Percentiles rank a stretch among this genome's conserved stretches.
phyloP scores from a whole-genome alignment of 345 rosid species.

The Camelina laxa region DNA sequence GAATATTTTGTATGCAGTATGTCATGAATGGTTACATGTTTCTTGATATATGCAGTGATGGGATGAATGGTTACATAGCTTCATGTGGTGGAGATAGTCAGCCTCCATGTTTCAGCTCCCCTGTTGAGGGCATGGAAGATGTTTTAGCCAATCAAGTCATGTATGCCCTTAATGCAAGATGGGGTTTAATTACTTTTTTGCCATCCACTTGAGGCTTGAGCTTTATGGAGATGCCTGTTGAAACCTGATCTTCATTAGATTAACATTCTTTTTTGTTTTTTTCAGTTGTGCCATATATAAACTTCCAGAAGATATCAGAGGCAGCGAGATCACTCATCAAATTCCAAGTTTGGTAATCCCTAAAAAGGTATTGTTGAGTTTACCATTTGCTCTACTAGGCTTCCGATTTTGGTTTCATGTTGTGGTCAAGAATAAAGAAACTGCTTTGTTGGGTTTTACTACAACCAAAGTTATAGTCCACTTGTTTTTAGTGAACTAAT shows the following conservation, averaged over 20 bases:
- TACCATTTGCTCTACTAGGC: neutral
- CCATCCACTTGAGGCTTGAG: neutral
- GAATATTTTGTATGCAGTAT: conserved; percentile 57
- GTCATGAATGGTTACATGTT: conserved; percentile 90
- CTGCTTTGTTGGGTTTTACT: conserved; percentile 1
- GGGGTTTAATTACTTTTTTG: neutral
- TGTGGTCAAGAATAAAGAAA: conserved; percentile 18
- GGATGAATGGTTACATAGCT: conserved; percentile 90
- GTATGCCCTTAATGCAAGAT: conserved; percentile 54
- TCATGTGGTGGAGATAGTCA: conserved; percentile 80
- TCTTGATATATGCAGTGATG: conserved; percentile 73
- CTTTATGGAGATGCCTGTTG: neutral
- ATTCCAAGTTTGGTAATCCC: conserved; percentile 72
- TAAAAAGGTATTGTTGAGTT: conserved; percentile 57
- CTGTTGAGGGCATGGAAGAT: conserved; percentile 83
- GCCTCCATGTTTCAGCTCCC: conserved; percentile 81
- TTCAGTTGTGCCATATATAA: conserved; percentile 82
- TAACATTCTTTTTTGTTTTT: conserved; percentile 6
- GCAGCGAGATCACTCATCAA: conserved; percentile 60
- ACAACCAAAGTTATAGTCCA: neutral
- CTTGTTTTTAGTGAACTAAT: conserved; percentile 7
- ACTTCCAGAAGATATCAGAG: conserved; percentile 77
- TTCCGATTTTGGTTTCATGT: conserved; percentile 9
- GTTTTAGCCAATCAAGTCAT: conserved; percentile 80
- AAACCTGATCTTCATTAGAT: conserved; percentile 1